phyloP scores from a whole-genome alignment of 129 eudicot species.

The Chrysanthemum makinoi region DNA sequence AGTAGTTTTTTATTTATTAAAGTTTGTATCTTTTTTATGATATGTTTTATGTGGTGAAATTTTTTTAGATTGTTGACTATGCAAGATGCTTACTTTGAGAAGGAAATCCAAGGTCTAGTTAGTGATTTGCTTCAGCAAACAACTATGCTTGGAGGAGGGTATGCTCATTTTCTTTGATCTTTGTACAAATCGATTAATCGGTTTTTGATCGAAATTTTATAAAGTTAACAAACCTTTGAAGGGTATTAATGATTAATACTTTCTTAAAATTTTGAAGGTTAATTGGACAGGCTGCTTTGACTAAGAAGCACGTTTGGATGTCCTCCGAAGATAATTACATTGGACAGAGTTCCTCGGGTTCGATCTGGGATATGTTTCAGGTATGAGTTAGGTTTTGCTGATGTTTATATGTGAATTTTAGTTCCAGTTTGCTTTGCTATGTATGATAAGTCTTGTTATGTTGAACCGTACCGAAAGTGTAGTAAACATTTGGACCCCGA shows the following conservation, averaged over 20 bases:
- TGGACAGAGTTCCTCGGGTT: constrained; percentile 39
- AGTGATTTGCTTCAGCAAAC: constrained; percentile 66
- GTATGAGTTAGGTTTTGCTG: constrained; percentile 23
- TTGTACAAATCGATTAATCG: not conserved
- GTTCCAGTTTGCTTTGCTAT: not conserved
- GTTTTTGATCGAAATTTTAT: not conserved
- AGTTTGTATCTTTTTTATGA: constrained; percentile 13
- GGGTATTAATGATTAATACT: constrained; percentile 3
- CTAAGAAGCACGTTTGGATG: constrained; percentile 71
- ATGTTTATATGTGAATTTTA: not conserved
- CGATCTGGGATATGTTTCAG: constrained; percentile 48
- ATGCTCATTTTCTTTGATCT: constrained; percentile 32
- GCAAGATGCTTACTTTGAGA: constrained; percentile 78
- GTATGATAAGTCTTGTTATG: not conserved
- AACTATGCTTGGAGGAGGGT: constrained; percentile 86
- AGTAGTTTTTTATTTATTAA: not conserved
- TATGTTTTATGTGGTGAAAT: constrained; percentile 3
- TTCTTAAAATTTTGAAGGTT: constrained; percentile 37
- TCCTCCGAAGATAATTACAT: constrained; percentile 45
- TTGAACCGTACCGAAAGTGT: not conserved
- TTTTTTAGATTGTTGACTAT: constrained; percentile 64
- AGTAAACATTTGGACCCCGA: not conserved
- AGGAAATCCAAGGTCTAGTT: constrained; percentile 44
- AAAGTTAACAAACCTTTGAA: constrained; percentile 1
- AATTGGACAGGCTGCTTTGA: constrained; percentile 76